Conservation (phyloP, 768 basidiomycete species). For the Fibroporia radiculosa region DNA sequence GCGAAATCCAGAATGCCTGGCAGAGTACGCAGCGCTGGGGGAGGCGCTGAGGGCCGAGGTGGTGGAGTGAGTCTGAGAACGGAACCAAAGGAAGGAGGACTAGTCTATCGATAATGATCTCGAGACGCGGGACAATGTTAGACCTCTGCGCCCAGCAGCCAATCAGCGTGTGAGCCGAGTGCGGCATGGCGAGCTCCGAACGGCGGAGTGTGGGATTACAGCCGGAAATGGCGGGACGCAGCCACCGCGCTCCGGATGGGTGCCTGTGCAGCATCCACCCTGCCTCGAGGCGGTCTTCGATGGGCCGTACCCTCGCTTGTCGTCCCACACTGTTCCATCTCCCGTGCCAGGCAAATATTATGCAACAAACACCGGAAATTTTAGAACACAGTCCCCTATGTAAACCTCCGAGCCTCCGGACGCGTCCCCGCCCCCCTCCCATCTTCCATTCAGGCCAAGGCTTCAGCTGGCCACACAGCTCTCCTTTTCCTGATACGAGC, state of each 20-base stretch:
- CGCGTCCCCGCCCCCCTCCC: slow-evolving; percentile 1
- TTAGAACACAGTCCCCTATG: not conserved
- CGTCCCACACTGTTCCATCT: not conserved
- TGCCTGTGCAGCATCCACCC: too few relatives aligned
- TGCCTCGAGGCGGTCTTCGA: too few relatives aligned
- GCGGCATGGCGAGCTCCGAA: too few relatives aligned
- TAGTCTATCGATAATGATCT: not conserved
- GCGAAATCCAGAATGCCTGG: slow-evolving; percentile 65
- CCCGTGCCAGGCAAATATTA: not conserved
- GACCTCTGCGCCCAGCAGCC: not conserved
- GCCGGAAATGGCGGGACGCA: too few relatives aligned
- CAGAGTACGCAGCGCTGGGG: slow-evolving; percentile 52
- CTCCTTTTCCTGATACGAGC: not conserved
- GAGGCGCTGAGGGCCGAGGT: slow-evolving; percentile 40
- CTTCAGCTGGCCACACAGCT: slow-evolving; percentile 4
- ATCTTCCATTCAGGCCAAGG: slow-evolving; percentile 2
- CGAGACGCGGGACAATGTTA: not conserved
- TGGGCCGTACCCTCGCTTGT: too few relatives aligned
- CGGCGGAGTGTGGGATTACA: too few relatives aligned
- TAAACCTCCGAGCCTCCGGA: not conserved
- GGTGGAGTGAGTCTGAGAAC: slow-evolving; percentile 12
- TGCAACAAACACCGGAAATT: not conserved
- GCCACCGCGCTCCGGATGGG: too few relatives aligned
- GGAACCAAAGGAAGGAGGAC: not conserved
- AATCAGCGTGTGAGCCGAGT: too few relatives aligned